Percentiles rank a stretch among this genome's conserved stretches.
Evolutionary conservation across 345 rosid species (phyloP).

Genomic region (Litchi chinensis): DNA sequence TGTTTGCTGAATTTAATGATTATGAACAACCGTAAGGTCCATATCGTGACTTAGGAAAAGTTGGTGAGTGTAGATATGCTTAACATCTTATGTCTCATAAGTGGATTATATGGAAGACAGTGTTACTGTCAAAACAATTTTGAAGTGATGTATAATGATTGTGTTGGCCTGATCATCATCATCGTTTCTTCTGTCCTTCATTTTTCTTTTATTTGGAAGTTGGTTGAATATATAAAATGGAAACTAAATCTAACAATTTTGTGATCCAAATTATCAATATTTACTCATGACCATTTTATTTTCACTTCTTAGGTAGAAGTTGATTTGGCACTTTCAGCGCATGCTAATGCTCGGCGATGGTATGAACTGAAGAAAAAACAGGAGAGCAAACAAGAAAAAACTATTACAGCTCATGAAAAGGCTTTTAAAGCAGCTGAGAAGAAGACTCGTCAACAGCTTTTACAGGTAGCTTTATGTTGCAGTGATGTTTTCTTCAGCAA

Average conservation of each 20-base stretch:
- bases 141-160: neutral
- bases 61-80: neutral
- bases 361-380: slow-evolving; percentile 94
- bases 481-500: neutral
- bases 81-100: neutral
- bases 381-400: slow-evolving; percentile 93
- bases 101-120: neutral
- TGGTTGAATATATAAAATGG: neutral
- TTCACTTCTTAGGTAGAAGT: slow-evolving; percentile 74
- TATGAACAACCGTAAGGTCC: neutral
- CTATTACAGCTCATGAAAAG: slow-evolving; percentile 87
- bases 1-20: too few species aligned
- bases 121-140: neutral
- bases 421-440: slow-evolving; percentile 98
- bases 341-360: slow-evolving; percentile 94
- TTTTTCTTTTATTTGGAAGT: neutral
- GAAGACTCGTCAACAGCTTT: slow-evolving; percentile 90
- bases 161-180: neutral
- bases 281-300: neutral
- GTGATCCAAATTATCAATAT: neutral
- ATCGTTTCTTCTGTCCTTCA: neutral
- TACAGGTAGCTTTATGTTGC: slow-evolving; percentile 57
- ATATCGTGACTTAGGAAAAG: neutral
- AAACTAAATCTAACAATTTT: neutral
- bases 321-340: slow-evolving; percentile 93